phyloP scores from a whole-genome alignment of 768 basidiomycete genomes.

The Lactarius sp. region DNA sequence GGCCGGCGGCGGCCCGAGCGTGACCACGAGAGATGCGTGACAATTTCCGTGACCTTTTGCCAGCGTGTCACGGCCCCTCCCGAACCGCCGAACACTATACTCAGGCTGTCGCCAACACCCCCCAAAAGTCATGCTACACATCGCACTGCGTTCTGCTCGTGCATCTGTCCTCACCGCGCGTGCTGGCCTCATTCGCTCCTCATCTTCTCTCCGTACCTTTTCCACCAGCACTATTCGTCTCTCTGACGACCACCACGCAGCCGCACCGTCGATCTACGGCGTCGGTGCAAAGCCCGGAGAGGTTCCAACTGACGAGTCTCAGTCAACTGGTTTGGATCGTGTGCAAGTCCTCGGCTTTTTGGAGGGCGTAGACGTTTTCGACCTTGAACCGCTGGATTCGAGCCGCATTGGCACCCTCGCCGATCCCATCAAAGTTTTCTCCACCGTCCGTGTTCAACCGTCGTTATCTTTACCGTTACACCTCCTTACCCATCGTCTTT shows the following conservation, averaged over 20 bases:
- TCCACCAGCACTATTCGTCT: conserved; percentile 51
- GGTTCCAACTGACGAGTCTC: conserved; percentile 79
- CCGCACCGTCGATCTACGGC: conserved; percentile 65
- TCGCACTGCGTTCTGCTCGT: conserved; percentile 31
- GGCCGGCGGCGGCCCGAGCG: neutral
- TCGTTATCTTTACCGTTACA: neutral
- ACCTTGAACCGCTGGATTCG: conserved; percentile 77
- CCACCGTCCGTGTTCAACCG: conserved; percentile 56
- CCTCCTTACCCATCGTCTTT: conserved; percentile 8
- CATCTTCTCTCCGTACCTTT: conserved; percentile 46
- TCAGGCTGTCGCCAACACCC: neutral
- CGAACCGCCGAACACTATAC: conserved; percentile 1
- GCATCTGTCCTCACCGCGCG: conserved; percentile 20
- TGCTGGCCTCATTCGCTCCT: conserved; percentile 10
- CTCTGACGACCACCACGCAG: conserved; percentile 44
- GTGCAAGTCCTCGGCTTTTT: conserved; percentile 87
- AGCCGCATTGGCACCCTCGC: conserved; percentile 82
- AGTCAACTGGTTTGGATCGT: conserved; percentile 96
- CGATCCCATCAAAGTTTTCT: conserved; percentile 83
- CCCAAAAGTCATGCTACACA: conserved; percentile 31
- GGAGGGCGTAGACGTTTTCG: conserved; percentile 87
- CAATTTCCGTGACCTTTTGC: neutral
- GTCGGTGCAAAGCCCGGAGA: conserved; percentile 66
- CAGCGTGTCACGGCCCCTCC: conserved; percentile 15
- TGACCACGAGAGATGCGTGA: neutral